Evolutionary conservation across 2,329 filamentous ascomycete genomes (phyloP), one percentile per base, ranked within the genome.

Genomic region (Aspergillus unguis): DNA sequence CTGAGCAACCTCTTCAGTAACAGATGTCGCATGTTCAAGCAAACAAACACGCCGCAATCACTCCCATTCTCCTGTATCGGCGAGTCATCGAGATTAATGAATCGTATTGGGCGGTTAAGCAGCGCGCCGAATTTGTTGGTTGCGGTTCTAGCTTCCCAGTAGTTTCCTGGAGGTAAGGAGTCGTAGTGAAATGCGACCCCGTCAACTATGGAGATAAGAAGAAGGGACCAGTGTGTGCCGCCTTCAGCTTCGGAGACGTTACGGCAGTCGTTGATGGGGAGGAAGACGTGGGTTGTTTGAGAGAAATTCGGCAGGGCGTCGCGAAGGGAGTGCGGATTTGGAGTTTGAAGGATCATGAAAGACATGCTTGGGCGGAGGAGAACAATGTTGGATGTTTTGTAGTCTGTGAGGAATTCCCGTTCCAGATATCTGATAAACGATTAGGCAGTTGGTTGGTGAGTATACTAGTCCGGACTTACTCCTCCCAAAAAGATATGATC

Each of bases 401-500:
- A 95, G 62, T 85, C 83, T 29, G 79, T 78, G 28, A 99, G 85
- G 56, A 90, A 85, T 76, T 97, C 92, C 57, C 85, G 89, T 72
- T 99, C 94, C 59, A 99, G 85, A 69, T 88, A 92, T 75, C 85
- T 76, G 44, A 45, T 41, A 27, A 53, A 60, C 53, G 60, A 52
- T 52, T 45, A 33, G 36, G 37, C 25, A 35, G 32, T 10, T 35
- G 51, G 32, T 28, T n/a, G 36, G 7, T 11, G 25, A 10, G 33
- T 45, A 43, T 54, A n/a, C 4, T 46, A 44, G 44, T 33, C 28
- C 36, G 26, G 33, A 71, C 77, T 63, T 85, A 95, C 81, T 97
- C 92, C 80, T 97, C 89, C 92, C 94, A 99, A 70, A 99, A 97
- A 46, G 90, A 87, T 61, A 99, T 97, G 63, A 91, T 92, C 88